These are phyloP conservation scores for Chrysoporthe cubensis DNA, from an alignment of 2,329 filamentous ascomycete genomes.

Conservation along the genomic window DNA sequence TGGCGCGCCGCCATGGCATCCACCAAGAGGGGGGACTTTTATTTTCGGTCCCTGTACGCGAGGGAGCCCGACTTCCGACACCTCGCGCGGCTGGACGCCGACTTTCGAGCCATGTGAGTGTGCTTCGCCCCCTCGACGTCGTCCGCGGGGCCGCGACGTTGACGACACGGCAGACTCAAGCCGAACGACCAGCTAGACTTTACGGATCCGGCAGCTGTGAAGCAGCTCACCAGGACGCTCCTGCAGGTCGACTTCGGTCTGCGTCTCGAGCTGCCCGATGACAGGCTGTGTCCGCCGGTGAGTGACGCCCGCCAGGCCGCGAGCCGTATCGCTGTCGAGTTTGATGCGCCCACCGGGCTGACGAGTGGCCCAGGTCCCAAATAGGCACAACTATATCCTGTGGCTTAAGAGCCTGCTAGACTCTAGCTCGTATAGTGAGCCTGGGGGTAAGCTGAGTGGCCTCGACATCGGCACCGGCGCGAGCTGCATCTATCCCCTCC, in stretches of 20 bases:
- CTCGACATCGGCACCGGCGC: conserved; percentile 90
- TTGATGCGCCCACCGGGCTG: conserved; percentile 7
- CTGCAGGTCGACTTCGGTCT: conserved; percentile 77
- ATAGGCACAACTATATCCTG: conserved; percentile 84
- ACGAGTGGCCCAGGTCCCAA: conserved; percentile 51
- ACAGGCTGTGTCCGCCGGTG: conserved; percentile 87
- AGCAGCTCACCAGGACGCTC: conserved; percentile 81
- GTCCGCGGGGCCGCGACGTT: neutral
- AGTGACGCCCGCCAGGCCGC: conserved; percentile 30
- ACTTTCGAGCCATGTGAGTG: conserved; percentile 48
- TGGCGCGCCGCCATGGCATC: conserved; percentile 14
- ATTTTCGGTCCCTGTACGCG: conserved; percentile 46
- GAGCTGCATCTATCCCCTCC: conserved; percentile 86
- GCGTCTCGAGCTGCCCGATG: conserved; percentile 69
- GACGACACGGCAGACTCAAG: conserved; percentile 39
- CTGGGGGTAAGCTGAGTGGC: conserved; percentile 61
- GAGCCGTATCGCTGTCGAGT: neutral
- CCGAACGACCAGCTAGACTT: conserved; percentile 70
- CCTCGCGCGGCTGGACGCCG: conserved; percentile 45
- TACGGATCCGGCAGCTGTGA: conserved; percentile 73
- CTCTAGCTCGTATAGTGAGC: conserved; percentile 60
- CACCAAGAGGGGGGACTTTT: conserved; percentile 31
- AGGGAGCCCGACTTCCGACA: conserved; percentile 48
- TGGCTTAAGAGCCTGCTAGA: conserved; percentile 87
- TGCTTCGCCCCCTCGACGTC: too few species aligned